Base-by-base conservation (phyloP, 371 early-diverging fungal genomes). In the Phascolomyces articulosus region DNA sequence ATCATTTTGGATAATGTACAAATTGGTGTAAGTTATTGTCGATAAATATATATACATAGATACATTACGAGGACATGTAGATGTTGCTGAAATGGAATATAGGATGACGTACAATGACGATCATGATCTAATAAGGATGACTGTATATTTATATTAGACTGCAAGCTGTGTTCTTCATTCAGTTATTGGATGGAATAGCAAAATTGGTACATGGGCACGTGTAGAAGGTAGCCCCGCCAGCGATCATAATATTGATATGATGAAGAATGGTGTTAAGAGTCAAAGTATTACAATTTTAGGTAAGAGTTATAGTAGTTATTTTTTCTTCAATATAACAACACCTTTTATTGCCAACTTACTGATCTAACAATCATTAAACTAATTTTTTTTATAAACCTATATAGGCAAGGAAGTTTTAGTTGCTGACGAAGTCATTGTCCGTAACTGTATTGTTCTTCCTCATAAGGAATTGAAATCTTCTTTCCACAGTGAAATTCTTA, bases 361-460 rank as follows among this genome's bases (percentile, higher is more conserved):
- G 62, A 79, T 80, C 60, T 47, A 74, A 51, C 78, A 79, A 76
- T 80, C 76, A 73, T 38, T 7, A 18, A 9, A 13, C n/a, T n/a
- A n/a, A n/a, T n/a, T n/a, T n/a, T n/a, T n/a, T n/a, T n/a, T n/a
- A n/a, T n/a, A n/a, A n/a, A n/a, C n/a, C n/a, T n/a, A n/a, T n/a
- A 47, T 71, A 85, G 85, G 91, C 64, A 91, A 94, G 73, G 93
- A 93, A 67, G 96, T 96, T 18, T 85, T 86, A 2, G 93, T 97
- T 44, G 89, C 87, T 71, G 95, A 96, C 73, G 98, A 97, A 78
- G 85, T 87, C 44, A 91, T 95, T 38, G 93, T 98, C 70, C 87
- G 98, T 65, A 96, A 96, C 83, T 97, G 97, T 68, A 92, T 97
- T 60, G 98, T 98, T 27, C 76, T 98, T 68, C 98, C 98, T 26